phyloP scores from a whole-genome alignment of 2,329 filamentous ascomycete species.

The Aquanectria penicillioides region DNA sequence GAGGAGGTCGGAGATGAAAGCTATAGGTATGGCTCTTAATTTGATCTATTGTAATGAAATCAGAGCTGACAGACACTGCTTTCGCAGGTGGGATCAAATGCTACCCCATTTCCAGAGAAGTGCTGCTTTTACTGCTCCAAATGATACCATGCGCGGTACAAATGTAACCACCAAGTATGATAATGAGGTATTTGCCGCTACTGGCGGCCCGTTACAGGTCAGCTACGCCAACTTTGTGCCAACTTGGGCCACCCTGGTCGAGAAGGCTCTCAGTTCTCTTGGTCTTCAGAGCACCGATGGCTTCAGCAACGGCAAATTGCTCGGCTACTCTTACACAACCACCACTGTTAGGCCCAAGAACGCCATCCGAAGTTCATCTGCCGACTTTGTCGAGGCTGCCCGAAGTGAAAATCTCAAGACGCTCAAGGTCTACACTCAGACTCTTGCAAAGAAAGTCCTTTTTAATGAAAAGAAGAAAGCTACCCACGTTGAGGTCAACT shows the following conservation, averaged over 20 bases:
- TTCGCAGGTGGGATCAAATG: conserved; percentile 37
- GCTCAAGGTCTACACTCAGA: conserved; percentile 52
- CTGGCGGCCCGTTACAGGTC: conserved; percentile 40
- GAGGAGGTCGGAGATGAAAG: conserved; percentile 42
- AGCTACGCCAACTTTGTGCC: conserved; percentile 41
- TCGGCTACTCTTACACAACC: conserved; percentile 39
- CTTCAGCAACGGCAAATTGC: conserved; percentile 35
- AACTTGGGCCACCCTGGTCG: conserved; percentile 31
- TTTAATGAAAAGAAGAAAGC: conserved; percentile 54
- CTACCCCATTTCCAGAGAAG: conserved; percentile 41
- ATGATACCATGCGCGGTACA: conserved; percentile 24
- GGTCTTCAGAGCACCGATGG: conserved; percentile 38
- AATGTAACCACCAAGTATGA: conserved; percentile 42
- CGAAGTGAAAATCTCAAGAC: conserved; percentile 41
- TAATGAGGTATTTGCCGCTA: conserved; percentile 35
- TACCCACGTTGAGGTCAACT: conserved; percentile 47
- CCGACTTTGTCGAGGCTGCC: conserved; percentile 38
- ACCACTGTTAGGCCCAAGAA: conserved; percentile 32
- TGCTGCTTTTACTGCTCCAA: conserved; percentile 39
- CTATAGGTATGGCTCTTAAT: no score
- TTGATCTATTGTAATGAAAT: accelerated
- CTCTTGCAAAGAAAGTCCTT: conserved; percentile 55
- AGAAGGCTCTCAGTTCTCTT: conserved; percentile 39
- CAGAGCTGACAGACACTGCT: no score
- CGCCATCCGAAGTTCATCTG: conserved; percentile 40